Conservation (phyloP, 495 filamentous ascomycete species). For the Mytilinidion resinicola region DNA sequence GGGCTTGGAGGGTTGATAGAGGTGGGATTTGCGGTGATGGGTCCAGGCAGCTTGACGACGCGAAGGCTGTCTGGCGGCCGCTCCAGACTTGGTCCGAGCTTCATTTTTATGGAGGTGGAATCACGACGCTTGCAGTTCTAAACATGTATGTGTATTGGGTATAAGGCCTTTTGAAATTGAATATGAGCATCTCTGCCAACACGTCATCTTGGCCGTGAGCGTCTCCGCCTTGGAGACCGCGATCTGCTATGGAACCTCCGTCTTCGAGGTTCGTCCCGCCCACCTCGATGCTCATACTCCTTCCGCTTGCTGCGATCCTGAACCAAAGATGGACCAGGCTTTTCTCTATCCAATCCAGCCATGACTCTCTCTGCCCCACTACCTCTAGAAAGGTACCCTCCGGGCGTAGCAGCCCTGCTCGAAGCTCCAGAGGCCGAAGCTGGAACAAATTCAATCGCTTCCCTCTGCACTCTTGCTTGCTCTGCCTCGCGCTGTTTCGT, state of each 20-base stretch:
- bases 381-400: constrained; percentile 27
- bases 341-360: constrained; percentile 35
- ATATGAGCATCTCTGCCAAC: neutral
- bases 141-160: too few relatives aligned
- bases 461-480: constrained; percentile 48
- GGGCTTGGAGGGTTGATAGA: neutral
- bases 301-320: constrained; percentile 6
- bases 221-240: constrained; percentile 12
- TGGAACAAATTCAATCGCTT: constrained; percentile 72
- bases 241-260: constrained; percentile 10
- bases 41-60: constrained; percentile 19
- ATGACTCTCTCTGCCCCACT: constrained; percentile 41
- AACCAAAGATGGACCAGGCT: neutral
- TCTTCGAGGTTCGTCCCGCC: neutral
- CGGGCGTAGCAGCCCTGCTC: constrained; percentile 23
- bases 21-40: constrained; percentile 11
- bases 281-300: constrained; percentile 14
- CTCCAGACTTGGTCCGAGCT: constrained; percentile 19
- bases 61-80: constrained; percentile 1
- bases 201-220: constrained; percentile 8
- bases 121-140: too few relatives aligned
- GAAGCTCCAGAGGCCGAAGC: constrained; percentile 28
- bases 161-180: too few relatives aligned
- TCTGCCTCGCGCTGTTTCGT: constrained; percentile 55
- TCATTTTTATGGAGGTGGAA: too few relatives aligned